Evolutionary conservation across 1,284 basidiomycete genomes (phyloP).

Genomic region (Dichomitus squalens): DNA sequence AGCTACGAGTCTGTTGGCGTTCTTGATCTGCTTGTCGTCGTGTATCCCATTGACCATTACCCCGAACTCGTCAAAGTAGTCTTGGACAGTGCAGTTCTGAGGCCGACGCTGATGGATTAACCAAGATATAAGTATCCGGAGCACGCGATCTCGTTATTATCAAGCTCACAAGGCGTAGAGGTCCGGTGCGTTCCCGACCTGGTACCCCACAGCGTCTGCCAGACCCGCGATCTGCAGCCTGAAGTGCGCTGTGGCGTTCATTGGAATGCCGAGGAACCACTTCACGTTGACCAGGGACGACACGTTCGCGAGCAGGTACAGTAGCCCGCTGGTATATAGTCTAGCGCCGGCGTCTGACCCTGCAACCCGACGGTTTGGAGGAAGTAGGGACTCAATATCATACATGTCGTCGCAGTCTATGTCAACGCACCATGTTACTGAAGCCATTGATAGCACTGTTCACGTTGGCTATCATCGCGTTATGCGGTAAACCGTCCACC

Average conservation of each 20-base stretch:
- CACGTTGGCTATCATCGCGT: slow-evolving; percentile 55
- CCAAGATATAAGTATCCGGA: neutral
- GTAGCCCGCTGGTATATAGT: slow-evolving; percentile 43
- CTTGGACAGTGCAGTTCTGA: slow-evolving; percentile 40
- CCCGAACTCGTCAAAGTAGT: slow-evolving; percentile 55
- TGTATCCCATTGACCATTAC: slow-evolving; percentile 43
- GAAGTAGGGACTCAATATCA: neutral
- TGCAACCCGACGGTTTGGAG: neutral
- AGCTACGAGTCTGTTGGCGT: slow-evolving; percentile 43
- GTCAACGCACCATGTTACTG: neutral
- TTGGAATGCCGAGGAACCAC: slow-evolving; percentile 52
- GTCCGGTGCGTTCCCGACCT: slow-evolving; percentile 75
- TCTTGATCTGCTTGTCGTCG: slow-evolving; percentile 38
- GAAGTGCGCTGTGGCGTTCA: slow-evolving; percentile 54
- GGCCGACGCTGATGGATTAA: slow-evolving; percentile 36
- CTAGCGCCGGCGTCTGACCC: slow-evolving; percentile 36
- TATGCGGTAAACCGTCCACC: slow-evolving; percentile 45
- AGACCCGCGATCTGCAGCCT: slow-evolving; percentile 53
- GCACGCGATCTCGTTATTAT: no score
- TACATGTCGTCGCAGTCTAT: neutral
- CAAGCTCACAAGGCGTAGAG: slow-evolving; percentile 45
- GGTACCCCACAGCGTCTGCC: slow-evolving; percentile 54
- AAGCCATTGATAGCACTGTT: neutral
- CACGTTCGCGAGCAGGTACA: slow-evolving; percentile 46
- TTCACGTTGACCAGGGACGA: slow-evolving; percentile 40